Percentiles rank a stretch among this genome's conserved stretches.
These are phyloP conservation scores for Cryptosporidium sp. DNA, from an alignment of 169 alveolate species.

Conservation along the genomic window DNA sequence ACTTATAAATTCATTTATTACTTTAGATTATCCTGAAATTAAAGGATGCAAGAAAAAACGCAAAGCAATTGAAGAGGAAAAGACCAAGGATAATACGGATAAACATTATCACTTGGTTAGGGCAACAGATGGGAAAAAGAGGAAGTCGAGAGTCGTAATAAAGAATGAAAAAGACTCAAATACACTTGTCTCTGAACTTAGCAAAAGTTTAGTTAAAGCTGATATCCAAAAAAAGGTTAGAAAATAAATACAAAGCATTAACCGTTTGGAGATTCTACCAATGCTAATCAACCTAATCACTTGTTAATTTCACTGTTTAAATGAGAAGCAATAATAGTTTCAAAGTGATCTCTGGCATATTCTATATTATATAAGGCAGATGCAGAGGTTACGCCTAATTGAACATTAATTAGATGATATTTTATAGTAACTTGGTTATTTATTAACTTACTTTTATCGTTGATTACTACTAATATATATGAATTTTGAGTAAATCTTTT, in stretches of 20 bases:
- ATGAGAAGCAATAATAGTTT: constrained; percentile 67
- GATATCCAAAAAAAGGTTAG: constrained; percentile 23
- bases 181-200: constrained; percentile 6
- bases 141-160: constrained; percentile 36
- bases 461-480: constrained; percentile 90
- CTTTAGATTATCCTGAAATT: constrained; percentile 54
- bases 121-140: constrained; percentile 42
- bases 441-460: constrained; percentile 80
- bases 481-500: constrained; percentile 92
- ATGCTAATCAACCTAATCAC: background rate
- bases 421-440: constrained; percentile 24
- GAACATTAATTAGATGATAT: background rate
- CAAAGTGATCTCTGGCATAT: constrained; percentile 79
- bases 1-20: background rate
- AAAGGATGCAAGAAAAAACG: constrained; percentile 51
- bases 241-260: background rate
- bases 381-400: constrained; percentile 52
- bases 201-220: constrained; percentile 13
- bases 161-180: constrained; percentile 30
- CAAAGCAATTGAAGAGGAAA: constrained; percentile 1
- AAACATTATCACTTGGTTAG: constrained; percentile 26
- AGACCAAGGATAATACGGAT: background rate
- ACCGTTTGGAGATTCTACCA: background rate
- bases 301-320: constrained; percentile 8
- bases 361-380: constrained; percentile 78